Base-by-base conservation (phyloP, 805 yeast species). In the Peterozyma xylosa region DNA sequence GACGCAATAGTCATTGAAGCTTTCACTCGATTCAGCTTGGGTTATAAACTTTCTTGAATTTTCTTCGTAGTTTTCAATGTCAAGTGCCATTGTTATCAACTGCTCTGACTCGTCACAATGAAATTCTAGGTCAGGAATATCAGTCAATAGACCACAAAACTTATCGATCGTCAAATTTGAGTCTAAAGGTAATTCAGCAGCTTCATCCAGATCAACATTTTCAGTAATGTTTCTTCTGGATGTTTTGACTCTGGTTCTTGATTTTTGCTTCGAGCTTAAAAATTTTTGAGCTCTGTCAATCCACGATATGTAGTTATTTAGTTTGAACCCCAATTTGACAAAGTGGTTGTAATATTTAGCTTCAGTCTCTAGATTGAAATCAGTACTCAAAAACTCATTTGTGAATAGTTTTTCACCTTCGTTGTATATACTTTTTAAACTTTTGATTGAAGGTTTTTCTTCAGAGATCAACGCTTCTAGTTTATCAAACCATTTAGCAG, bases 31-130 rank as follows among this genome's bases (percentile, higher is more conserved):
- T 7, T 21, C 27, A 21, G 27, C 27, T 57, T 48, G n/a, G 9
- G 38, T n/a, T 13, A 44, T 27, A 9, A 44, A 37, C 34, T 41
- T 45, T 9, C 71, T 55, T 30, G 76, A 77, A 11, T 73, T 67
- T 27, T 62, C 57, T 45, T 74, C 78, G 56, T 71, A 83, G 40
- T 67, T 67, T 39, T 66, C 66, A 36, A 84, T 68, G 49, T 77
- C 83, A 30, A 53, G 59, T 4, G 73, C 69, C 38, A 79, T 68
- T 48, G 76, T 82, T 3, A 70, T 46, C 11, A 85, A 58, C 52
- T 76, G 82, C 15, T 74, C 81, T 50, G 80, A 67, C 53, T 85
- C 93, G 0, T 78, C 71, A 14, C 77, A 64, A 3, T 69, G 57
- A 43, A 83, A 74, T 16, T 74, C 71, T 46, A 82, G 52, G 0